Base-by-base conservation (phyloP, 73 alveolate genomes). In the Uronychia setigera region DNA sequence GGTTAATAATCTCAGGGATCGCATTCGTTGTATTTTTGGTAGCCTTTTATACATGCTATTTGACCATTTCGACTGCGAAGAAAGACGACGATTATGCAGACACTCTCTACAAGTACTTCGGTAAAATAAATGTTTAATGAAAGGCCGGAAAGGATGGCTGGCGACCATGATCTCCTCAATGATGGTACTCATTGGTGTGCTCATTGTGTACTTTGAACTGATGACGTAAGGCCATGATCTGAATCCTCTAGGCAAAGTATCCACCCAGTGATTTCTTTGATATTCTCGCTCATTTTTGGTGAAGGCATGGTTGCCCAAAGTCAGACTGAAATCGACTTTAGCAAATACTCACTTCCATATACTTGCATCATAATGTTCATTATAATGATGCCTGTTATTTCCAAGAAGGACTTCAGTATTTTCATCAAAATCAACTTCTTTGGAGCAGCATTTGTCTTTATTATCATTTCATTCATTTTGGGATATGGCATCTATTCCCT, bases 401-500 rank as follows among this genome's bases (percentile, higher is more conserved):
- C 60, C 58, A 77, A 85, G 80, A 93, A 88, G 81, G 97, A 95
- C 76, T 88, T 93, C 89, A 26, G 78, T 13, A 46, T 79, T 29
- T 92, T 91, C 80, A 93, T 94, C 74, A 93, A 84, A 79, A 80
- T 95, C 30, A 94, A 85, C 91, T 88, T 96, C 25, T 87, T 79
- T 30, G 99, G 99, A 0, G 91, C 93, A 67, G 83, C 83, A 79
- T 94, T 94, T 77, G 95, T 95, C 74, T 85, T 91, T 27, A 28
- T 85, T 0, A 60, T 95, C 59, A 74, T 88, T 80, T 34, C 85
- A 58, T 94, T 94, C 86, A 92, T 93, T 31, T 88, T 88, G 58
- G 86, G 80, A 86, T 85, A 75, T 82, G 96, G 95, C 35, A 58
- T 93, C 0, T 46, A 78, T 26, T 32, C 94, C 80, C 60, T 87